Evolutionary conservation across 805 yeast genomes (phyloP), one percentile per base, ranked within the genome.

Genomic region (Isabelozyma gotoi): DNA sequence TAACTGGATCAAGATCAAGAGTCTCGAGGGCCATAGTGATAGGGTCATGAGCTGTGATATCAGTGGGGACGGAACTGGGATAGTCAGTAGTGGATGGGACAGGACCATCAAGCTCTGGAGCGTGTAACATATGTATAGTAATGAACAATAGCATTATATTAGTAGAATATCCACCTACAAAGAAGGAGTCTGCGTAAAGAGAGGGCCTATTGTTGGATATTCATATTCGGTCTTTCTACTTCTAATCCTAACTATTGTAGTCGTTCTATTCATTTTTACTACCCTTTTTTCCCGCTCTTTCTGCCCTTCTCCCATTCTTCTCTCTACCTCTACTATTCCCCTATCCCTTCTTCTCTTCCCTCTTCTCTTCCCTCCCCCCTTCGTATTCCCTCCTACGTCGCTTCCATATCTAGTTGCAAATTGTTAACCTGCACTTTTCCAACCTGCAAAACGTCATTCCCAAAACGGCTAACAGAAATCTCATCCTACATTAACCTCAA

Each of bases 61-160:
- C 1, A 57, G 73, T 8, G 43, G 50, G 1, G 67, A 73, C 42
- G 76, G 75, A 6, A 52, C 65, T 6, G 55, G 46, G 27, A 63
- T 90, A 1, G 74, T 79, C 1, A 77, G 85, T 37, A 76, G 88
- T 39, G 91, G 96, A 16, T 90, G 96, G 96, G 96, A 90, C 59
- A 74, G 94, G 42, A 73, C 87, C 5, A 73, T 89, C 3, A 86
- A 85, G 56, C 42, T 86, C 35, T 86, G 89, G 89, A 40, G 44
- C 19, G 21, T 34, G 31, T 36, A 40, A 27, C 17, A n/a, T 14
- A 32, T 11, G 6, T 29, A 39, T 43, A 43, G 29, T 21, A 21
- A 21, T 11, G 29, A 7, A 7, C 29, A 21, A 24, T 24, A 24
- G 4, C 12, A 24, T 10, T 24, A n/a, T 24, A 24, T 24, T 5